These are phyloP conservation scores for Schwanniomyces pseudopolymorphus DNA, from an alignment of 805 yeast species.

Conservation along the genomic window DNA sequence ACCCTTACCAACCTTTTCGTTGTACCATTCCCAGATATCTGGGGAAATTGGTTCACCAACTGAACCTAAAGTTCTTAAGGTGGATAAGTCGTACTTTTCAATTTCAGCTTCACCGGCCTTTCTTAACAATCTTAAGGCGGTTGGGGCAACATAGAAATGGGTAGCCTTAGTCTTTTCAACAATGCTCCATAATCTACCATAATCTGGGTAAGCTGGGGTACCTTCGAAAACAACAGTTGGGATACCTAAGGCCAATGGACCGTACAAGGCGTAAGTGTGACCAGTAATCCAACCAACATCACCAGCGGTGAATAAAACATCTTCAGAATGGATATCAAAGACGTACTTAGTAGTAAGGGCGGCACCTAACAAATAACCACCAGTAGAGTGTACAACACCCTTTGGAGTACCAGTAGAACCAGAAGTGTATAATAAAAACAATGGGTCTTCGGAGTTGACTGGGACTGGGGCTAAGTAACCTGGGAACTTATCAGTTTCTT, in stretches of 20 bases:
- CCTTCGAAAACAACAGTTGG: constrained; percentile 83
- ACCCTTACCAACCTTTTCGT: constrained; percentile 66
- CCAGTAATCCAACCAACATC: constrained; percentile 94
- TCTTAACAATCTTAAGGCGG: constrained; percentile 74
- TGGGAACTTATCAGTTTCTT: constrained; percentile 62
- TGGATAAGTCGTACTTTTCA: constrained; percentile 58
- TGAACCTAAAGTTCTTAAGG: constrained; percentile 72
- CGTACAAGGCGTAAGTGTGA: constrained; percentile 79
- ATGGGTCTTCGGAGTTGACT: constrained; percentile 77
- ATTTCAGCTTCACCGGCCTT: constrained; percentile 69
- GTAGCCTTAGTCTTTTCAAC: constrained; percentile 69
- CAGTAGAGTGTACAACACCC: constrained; percentile 82
- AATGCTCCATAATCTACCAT: constrained; percentile 78
- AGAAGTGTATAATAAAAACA: constrained; percentile 78
- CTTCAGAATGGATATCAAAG: constrained; percentile 75
- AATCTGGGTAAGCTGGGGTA: constrained; percentile 83
- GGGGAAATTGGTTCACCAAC: constrained; percentile 88
- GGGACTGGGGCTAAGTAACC: constrained; percentile 74
- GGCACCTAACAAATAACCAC: constrained; percentile 76
- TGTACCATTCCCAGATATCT: constrained; percentile 87
- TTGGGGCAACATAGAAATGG: constrained; percentile 83
- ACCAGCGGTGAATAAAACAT: constrained; percentile 80
- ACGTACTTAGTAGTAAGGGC: constrained; percentile 70
- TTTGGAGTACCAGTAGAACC: constrained; percentile 90
- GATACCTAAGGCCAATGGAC: constrained; percentile 74